phyloP scores from a whole-genome alignment of 352 stramenopile genomes.

The Globisporangium takayamanum region DNA sequence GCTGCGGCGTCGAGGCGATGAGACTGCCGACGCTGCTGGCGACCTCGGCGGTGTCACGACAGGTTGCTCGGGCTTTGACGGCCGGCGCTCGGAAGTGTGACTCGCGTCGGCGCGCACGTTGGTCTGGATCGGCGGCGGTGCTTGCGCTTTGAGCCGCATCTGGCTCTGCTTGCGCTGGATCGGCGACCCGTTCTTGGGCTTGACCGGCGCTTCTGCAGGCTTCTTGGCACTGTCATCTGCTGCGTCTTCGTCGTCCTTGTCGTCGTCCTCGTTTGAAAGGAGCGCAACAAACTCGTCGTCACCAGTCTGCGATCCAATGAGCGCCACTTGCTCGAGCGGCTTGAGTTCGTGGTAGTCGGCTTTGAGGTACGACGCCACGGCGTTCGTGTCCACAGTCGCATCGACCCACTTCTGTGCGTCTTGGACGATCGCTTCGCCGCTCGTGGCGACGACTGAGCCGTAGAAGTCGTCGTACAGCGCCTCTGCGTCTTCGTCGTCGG shows the following conservation, averaged over 20 bases:
- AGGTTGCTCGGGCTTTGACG: not conserved
- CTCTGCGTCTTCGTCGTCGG: slow-evolving; percentile 53
- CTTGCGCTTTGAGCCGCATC: not conserved
- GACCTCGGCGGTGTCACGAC: not conserved
- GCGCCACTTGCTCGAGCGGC: slow-evolving; percentile 40
- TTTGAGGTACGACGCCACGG: slow-evolving; percentile 45
- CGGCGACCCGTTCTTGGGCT: slow-evolving; percentile 1
- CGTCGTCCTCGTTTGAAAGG: slow-evolving; percentile 30
- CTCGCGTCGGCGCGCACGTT: not conserved
- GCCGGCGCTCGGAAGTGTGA: not conserved
- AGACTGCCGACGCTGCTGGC: not conserved
- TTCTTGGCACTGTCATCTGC: too few species aligned
- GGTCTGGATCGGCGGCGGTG: slow-evolving; percentile 3
- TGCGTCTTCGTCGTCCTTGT: slow-evolving; percentile 7
- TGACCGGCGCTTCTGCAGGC: not conserved
- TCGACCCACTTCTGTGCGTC: slow-evolving; percentile 66
- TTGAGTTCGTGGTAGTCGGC: slow-evolving; percentile 60
- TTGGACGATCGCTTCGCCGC: slow-evolving; percentile 49
- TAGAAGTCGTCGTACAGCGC: slow-evolving; percentile 64
- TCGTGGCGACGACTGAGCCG: slow-evolving; percentile 38
- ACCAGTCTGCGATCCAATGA: slow-evolving; percentile 30
- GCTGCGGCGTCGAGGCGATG: slow-evolving; percentile 3
- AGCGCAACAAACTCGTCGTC: slow-evolving; percentile 62
- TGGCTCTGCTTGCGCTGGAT: slow-evolving; percentile 31
- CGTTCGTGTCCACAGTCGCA: slow-evolving; percentile 30